phyloP scores from a whole-genome alignment of 164 flowering plant genomes.

The Stephania japonica region DNA sequence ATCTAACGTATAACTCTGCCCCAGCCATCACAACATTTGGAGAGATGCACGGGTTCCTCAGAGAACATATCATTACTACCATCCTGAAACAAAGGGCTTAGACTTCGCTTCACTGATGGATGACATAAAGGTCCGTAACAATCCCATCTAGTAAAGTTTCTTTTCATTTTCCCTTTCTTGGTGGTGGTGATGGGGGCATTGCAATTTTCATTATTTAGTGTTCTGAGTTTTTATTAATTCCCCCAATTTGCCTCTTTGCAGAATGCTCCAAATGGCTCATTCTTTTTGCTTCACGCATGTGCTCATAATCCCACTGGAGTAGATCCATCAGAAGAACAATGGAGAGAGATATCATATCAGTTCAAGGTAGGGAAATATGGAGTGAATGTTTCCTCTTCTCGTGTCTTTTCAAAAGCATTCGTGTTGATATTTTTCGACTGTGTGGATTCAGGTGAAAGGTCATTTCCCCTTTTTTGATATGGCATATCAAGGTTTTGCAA shows the following conservation, averaged over 20 bases:
- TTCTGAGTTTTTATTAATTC: not conserved
- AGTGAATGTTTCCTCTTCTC: not conserved
- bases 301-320: slow-evolving; percentile 99
- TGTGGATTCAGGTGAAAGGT: slow-evolving; percentile 58
- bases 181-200: not conserved
- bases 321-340: slow-evolving; percentile 91
- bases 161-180: not conserved
- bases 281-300: slow-evolving; percentile 95
- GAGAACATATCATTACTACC: slow-evolving; percentile 79
- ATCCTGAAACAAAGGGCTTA: slow-evolving; percentile 73
- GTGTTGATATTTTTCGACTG: slow-evolving; percentile 6
- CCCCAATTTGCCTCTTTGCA: slow-evolving; percentile 18
- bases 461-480: slow-evolving; percentile 95
- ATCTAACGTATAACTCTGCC: slow-evolving; percentile 14
- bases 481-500: slow-evolving; percentile 99
- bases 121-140: slow-evolving; percentile 60
- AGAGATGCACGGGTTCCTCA: slow-evolving; percentile 90
- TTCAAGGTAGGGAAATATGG: slow-evolving; percentile 45
- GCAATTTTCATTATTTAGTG: not conserved
- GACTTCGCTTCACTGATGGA: slow-evolving; percentile 81
- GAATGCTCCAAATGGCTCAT: slow-evolving; percentile 96
- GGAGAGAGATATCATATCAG: slow-evolving; percentile 85
- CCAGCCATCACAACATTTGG: slow-evolving; percentile 97
- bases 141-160: not conserved
- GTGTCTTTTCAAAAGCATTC: not conserved